Conservation (phyloP, 2,329 filamentous ascomycete genomes). For the Colletotrichum abscissum region DNA sequence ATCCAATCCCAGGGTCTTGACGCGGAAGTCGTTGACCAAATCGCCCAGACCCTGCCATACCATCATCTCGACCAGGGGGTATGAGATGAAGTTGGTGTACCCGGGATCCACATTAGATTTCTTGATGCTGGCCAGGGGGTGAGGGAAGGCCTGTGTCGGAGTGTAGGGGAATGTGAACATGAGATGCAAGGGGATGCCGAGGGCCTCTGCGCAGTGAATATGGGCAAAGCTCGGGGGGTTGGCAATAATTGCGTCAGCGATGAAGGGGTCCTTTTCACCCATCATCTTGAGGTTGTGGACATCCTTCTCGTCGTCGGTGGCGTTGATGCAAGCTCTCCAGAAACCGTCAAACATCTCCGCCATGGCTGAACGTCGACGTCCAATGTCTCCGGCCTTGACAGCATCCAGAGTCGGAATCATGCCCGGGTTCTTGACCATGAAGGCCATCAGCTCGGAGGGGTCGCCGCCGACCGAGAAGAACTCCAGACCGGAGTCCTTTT, state of each 20-base stretch:
- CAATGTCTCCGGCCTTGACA: conserved; percentile 79
- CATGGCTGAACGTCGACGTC: conserved; percentile 75
- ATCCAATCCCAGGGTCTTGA: conserved; percentile 76
- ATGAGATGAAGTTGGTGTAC: conserved; percentile 84
- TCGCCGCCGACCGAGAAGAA: conserved; percentile 86
- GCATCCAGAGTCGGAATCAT: conserved; percentile 80
- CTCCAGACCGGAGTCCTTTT: conserved; percentile 78
- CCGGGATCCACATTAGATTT: conserved; percentile 76
- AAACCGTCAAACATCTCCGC: conserved; percentile 86
- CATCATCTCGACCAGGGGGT: conserved; percentile 85
- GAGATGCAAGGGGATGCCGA: conserved; percentile 82
- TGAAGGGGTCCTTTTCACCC: conserved; percentile 69
- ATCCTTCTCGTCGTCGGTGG: conserved; percentile 76
- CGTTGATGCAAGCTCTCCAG: conserved; percentile 82
- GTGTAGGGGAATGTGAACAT: conserved; percentile 93
- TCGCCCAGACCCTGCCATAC: conserved; percentile 91
- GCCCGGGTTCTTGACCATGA: conserved; percentile 88
- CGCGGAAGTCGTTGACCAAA: conserved; percentile 79
- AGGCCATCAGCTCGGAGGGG: conserved; percentile 84
- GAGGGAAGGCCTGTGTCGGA: conserved; percentile 79
- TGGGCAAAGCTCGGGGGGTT: conserved; percentile 85
- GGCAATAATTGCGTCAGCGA: conserved; percentile 85
- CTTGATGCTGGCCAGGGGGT: conserved; percentile 82
- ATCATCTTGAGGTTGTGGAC: conserved; percentile 72
- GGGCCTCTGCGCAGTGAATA: conserved; percentile 81